phyloP scores from a whole-genome alignment of 495 filamentous ascomycete species.

The Talaromyces wortmannii region DNA sequence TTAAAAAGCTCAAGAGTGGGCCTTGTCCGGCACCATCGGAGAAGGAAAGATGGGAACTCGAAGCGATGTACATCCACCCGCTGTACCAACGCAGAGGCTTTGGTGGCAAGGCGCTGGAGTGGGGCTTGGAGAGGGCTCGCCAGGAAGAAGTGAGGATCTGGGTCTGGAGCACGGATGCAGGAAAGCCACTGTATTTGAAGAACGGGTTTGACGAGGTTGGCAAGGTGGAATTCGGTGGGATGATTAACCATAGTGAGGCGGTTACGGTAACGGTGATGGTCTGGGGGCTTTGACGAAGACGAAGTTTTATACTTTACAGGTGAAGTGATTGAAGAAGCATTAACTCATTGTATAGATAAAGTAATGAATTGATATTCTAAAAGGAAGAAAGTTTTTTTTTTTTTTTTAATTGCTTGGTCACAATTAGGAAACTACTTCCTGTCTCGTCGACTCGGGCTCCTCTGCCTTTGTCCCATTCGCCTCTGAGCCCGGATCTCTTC shows the following conservation, averaged over 20 bases:
- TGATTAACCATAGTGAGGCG: neutral
- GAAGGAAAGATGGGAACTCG: constrained; percentile 2
- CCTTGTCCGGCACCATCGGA: neutral
- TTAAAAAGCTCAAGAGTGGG: neutral
- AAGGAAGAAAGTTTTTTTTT: no score
- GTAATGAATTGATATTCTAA: no score
- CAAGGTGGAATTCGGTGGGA: neutral
- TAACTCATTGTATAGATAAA: no score
- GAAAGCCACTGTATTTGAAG: neutral
- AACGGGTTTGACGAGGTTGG: neutral
- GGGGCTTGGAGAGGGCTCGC: neutral
- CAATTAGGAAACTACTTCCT: neutral
- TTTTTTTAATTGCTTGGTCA: no score
- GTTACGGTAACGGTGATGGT: neutral
- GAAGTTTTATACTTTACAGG: no score
- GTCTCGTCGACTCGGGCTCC: neutral
- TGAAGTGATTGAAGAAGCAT: neutral
- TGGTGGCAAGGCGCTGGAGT: neutral
- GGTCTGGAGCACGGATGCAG: constrained; percentile 2
- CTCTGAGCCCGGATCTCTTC: neutral
- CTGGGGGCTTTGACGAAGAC: neutral
- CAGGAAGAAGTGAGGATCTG: constrained; percentile 1
- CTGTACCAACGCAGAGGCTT: neutral
- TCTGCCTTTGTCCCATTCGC: neutral
- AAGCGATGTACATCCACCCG: constrained; percentile 1